Evolutionary conservation across 2,329 filamentous ascomycete genomes (phyloP), one percentile per base, ranked within the genome.

Genomic region (Cladophialophora immunda): DNA sequence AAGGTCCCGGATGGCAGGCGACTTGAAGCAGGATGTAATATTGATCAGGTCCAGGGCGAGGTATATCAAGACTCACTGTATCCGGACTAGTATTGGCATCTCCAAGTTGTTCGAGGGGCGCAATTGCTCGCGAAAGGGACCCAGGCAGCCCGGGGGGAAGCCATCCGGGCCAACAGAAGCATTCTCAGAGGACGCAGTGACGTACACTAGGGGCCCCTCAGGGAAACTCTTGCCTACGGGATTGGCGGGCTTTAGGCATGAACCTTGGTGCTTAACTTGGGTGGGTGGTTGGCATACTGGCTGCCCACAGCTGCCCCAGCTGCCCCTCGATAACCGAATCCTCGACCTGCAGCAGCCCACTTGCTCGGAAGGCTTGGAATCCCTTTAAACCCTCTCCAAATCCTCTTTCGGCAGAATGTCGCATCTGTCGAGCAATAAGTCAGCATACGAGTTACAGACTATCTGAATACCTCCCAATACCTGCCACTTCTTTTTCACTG

Each of bases 321-420:
- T 41, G 45, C 45, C 19, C 45, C 45, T 50, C 45, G n/a, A 50
- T 50, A 50, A 25, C 45, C 45, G 45, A 50, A 25, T 25, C n/a
- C 38, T 17, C 13, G 9, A 13, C 45, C 4, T 50, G 45, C 22
- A 11, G 6, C 19, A 50, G 19, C 45, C 45, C 45, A 50, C 45
- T 50, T 50, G 38, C 38, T n/a, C 38, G 45, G 45, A 50, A 50
- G 22, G 41, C 41, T 47, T 22, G 19, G 41, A 9, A 25, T 9
- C 8, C 19, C 38, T 19, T 41, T 41, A 19, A 41, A 47, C 2
- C 2, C 41, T 19, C 41, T 13, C 19, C 6, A 50, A 50, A 50
- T 50, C 45, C 45, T 25, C 45, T 41, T 41, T 50, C 19, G 41
- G 41, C 9, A 22, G 41, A 9, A 47, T 47, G 2, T 25, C 41